phyloP scores from a whole-genome alignment of 2,329 filamentous ascomycete species.

The Fusarium solani-melongenae region DNA sequence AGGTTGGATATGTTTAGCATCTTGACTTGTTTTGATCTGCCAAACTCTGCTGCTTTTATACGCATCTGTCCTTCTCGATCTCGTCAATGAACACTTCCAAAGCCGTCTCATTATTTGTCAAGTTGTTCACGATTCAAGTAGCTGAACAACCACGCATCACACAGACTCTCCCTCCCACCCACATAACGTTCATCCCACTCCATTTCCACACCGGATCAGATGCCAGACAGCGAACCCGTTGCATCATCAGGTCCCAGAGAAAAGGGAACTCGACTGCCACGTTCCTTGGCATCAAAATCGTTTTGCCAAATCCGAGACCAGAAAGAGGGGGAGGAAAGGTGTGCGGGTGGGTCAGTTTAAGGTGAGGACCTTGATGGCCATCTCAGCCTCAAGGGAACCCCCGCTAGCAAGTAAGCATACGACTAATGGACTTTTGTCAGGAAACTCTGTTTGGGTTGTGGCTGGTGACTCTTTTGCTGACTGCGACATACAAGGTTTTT shows the following conservation, averaged over 20 bases:
- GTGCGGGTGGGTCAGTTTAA: conserved; percentile 42
- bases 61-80: neutral
- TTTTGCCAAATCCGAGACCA: neutral
- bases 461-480: conserved; percentile 8
- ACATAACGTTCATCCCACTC: neutral
- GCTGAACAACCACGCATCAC: neutral
- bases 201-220: neutral
- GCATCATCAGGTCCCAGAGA: conserved; percentile 2
- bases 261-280: conserved; percentile 31
- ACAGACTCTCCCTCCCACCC: neutral
- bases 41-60: neutral
- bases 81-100: neutral
- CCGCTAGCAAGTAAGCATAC: conserved; percentile 4
- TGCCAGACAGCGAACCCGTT: neutral
- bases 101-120: neutral
- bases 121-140: neutral
- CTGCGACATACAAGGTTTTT: neutral
- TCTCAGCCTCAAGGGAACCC: conserved; percentile 17
- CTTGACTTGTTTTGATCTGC: neutral
- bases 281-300: conserved; percentile 21
- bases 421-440: conserved; percentile 7
- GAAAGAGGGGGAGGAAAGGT: neutral
- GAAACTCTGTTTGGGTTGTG: conserved; percentile 21
- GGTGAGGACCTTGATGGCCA: conserved; percentile 46
- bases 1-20: neutral